These are phyloP conservation scores for Leishmania mexicana DNA, from an alignment of 208 protist species.

Conservation along the genomic window DNA sequence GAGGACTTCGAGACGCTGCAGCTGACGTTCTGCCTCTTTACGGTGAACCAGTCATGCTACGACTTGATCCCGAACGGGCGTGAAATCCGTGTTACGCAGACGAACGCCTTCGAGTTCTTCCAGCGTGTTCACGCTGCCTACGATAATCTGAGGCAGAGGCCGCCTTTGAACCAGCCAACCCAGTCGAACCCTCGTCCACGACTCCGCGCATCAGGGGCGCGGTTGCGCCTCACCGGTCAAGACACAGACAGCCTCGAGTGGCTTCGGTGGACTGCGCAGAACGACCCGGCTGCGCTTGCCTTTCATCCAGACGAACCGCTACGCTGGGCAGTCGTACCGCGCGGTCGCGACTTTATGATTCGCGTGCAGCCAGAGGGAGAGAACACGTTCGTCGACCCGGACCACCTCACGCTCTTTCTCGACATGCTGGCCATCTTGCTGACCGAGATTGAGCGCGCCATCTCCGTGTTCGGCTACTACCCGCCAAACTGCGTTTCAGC, in stretches of 20 bases:
- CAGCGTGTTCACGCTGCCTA: conserved; percentile 32
- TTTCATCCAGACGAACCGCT: conserved; percentile 24
- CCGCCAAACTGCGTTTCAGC: conserved; percentile 19
- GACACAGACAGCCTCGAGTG: conserved; percentile 16
- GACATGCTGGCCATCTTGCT: conserved; percentile 10
- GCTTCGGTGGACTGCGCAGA: conserved; percentile 14
- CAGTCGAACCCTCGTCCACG: conserved; percentile 1
- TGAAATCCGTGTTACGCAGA: conserved; percentile 40
- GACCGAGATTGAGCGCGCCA: conserved; percentile 21
- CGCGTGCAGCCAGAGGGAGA: conserved; percentile 28
- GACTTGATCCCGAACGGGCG: conserved; percentile 56
- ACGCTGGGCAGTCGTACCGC: conserved; percentile 32
- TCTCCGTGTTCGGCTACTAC: conserved; percentile 27
- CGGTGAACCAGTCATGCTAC: conserved; percentile 17
- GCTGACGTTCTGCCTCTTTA: conserved; percentile 37
- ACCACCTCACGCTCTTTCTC: conserved; percentile 21
- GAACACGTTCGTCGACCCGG: conserved; percentile 12
- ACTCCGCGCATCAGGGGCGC: conserved; percentile 8
- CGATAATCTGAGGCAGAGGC: conserved; percentile 11
- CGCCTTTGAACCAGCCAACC: conserved; percentile 1
- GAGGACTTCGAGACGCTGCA: conserved; percentile 27
- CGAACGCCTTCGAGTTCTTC: conserved; percentile 52
- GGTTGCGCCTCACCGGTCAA: conserved; percentile 22
- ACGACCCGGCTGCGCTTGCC: conserved; percentile 20
- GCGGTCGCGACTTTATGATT: conserved; percentile 25